Base-by-base conservation (phyloP, 1,284 basidiomycete genomes). In the Trametes pubescens region DNA sequence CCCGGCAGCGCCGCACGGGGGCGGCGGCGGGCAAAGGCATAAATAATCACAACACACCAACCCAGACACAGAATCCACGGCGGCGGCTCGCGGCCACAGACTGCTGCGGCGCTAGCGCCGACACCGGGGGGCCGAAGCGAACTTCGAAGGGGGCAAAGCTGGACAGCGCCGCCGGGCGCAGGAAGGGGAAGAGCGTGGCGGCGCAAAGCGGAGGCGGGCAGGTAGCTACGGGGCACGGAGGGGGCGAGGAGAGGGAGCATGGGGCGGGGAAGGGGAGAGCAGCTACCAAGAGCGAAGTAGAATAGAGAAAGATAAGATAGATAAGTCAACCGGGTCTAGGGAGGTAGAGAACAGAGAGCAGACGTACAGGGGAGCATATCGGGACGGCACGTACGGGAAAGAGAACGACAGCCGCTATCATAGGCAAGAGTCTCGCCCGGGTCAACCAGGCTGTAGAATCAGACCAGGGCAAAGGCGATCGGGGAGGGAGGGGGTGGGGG, bases 371-470 rank as follows among this genome's bases (percentile, higher is more conserved):
- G 55, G 51, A 21, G 65, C 61, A 61, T 51, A 65, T 47, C 38
- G 58, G 56, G 35, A 37, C 38, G 8, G 56, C 14, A 16, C 4
- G 57, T 51, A 54, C 38, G n/a, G 56, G 47, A 37, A 51, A 67
- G 59, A 53, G 57, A 57, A 52, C 60, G 64, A 67, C 60, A 46
- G 65, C 64, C 65, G 37, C 61, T 65, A 58, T 57, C 62, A 52
- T 57, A 57, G 61, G 61, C 47, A 64, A 65, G 65, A 68, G 62
- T 69, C 70, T 62, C 65, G 68, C 71, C 70, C 63, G 67, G 69
- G 51, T 71, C 68, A 68, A 72, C 71, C 69, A 69, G 68, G 66
- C 66, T 57, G 47, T 51, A 65, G 65, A 68, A 46, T 62, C 62
- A 70, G 58, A 65, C 67, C 65, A 67, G 61, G 64, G 65, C 65